Base-by-base conservation (phyloP, 176 grass and related monocot species). In the Phoenix roebelenii region DNA sequence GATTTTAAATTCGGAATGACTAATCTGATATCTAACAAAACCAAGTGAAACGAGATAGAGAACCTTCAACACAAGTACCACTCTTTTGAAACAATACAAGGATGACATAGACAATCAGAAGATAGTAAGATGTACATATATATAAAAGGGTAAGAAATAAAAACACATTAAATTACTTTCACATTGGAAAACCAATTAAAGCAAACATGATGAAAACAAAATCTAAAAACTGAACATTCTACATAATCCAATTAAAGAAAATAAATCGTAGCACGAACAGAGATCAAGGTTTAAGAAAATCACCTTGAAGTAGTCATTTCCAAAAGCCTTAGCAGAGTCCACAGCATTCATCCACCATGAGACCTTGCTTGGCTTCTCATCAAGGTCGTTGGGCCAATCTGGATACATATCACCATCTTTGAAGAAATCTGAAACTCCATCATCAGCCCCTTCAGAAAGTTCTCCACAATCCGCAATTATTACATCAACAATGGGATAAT, bases 261-360 rank as follows among this genome's bases (percentile, higher is more conserved):
- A 51, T 5, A 58, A 39, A 35, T 30, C 22, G 5, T 5, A 19
- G 10, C 18, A 30, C 30, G 51, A n/a, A 66, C 14, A 30, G 17
- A 55, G 5, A n/a, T 17, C 15, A 51, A 17, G 6, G 4, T 16
- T 24, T 20, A 72, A 63, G 25, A 50, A 28, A 35, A 58, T 5
- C 28, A 97, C 90, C 91, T 91, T 91, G 67, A 97, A 97, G 67
- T 80, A 67, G 58, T 78, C 92, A 72, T 97, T 97, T 69, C 87
- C 87, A 50, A 85, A 97, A 68, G 75, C 60, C 53, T 97, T 97
- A 16, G 69, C 75, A 57, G 87, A 90, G 51, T 83, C 84, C 54
- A 97, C 87, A 19, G 72, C 87, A 61, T 76, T 51, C 12, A 97
- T 97, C 92, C 87, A 97, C 87, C 87, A 91, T 62, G 84, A 82